Base-by-base conservation (phyloP, 768 basidiomycete genomes). In the Pisolithus albus region DNA sequence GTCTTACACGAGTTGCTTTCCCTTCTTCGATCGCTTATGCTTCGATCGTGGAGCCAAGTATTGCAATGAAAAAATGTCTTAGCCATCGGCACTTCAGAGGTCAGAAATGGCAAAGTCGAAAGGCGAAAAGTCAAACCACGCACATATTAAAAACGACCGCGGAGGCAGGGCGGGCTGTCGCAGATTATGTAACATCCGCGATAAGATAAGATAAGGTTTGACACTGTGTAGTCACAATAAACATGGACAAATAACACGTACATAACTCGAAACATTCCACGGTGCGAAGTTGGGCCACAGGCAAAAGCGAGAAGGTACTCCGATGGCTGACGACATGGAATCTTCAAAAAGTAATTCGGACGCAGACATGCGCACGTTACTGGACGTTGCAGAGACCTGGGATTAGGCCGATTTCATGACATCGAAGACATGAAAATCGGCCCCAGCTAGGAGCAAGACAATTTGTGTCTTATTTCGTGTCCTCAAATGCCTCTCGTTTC, bases 311-410 rank as follows among this genome's bases (percentile, higher is more conserved):
- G 28, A 36, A 46, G 43, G 37, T 15, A 23, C 39, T 55, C 55
- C 5, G 26, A 21, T 32, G 47, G 47, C 37, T 44, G 34, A 50
- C 16, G 47, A 50, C 7, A 2, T 28, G 16, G 36, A 42, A 6
- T n/a, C 41, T 38, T 36, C 58, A 51, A 50, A 52, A 52, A 30
- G 67, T 59, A 57, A 28, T 23, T 28, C 47, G 53, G 70, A 74
- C 48, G 54, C 75, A 21, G 79, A 84, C 53, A 57, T 84, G 28
- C 61, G 67, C 2, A 60, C 67, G 4, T 70, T 87, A 13, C 60
- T 84, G n/a, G 78, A 83, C 26, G 86, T 84, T 0, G 81, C 80
- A 1, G 86, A 84, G 59, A 71, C 76, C 36, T 86, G 85, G 82
- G 83, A 88, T 56, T 81, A 74, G 46, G 63, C 69, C 0, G 78